Evolutionary conservation across 495 filamentous ascomycete genomes (phyloP).

Genomic region (Penicillium herquei): DNA sequence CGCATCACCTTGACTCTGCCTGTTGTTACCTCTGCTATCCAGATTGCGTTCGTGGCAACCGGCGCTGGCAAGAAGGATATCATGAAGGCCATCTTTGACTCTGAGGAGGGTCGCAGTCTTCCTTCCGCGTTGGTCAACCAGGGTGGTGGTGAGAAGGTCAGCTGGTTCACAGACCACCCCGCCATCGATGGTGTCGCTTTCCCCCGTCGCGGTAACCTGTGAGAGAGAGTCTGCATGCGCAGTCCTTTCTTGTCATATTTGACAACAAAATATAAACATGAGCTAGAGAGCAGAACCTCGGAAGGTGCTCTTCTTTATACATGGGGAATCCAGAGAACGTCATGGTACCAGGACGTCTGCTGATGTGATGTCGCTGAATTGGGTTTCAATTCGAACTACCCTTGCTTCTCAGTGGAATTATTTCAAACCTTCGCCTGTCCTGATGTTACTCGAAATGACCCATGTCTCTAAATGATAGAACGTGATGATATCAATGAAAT

Average conservation of each 20-base stretch:
- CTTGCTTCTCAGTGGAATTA: background rate
- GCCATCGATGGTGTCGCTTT: conserved; percentile 83
- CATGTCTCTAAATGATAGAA: background rate
- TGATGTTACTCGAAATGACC: background rate
- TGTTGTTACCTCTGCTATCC: conserved; percentile 78
- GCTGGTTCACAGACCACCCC: conserved; percentile 87
- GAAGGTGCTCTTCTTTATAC: too few relatives aligned
- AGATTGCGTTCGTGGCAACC: conserved; percentile 87
- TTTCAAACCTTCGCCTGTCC: background rate
- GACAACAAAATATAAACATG: background rate
- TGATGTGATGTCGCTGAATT: background rate
- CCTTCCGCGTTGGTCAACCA: conserved; percentile 87
- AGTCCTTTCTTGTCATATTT: background rate
- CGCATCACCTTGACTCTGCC: conserved; percentile 90
- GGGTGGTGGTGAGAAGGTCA: conserved; percentile 76
- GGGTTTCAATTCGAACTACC: too few relatives aligned
- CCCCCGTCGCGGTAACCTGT: conserved; percentile 50
- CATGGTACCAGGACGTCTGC: background rate
- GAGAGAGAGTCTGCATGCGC: background rate
- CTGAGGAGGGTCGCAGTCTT: conserved; percentile 67
- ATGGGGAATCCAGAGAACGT: background rate
- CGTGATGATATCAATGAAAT: background rate
- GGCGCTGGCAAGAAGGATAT: conserved; percentile 87
- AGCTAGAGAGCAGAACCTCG: too few relatives aligned
- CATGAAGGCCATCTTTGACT: conserved; percentile 85